Base-by-base conservation (phyloP, 306 rosid genomes). In the Cicer chorassanicum region DNA sequence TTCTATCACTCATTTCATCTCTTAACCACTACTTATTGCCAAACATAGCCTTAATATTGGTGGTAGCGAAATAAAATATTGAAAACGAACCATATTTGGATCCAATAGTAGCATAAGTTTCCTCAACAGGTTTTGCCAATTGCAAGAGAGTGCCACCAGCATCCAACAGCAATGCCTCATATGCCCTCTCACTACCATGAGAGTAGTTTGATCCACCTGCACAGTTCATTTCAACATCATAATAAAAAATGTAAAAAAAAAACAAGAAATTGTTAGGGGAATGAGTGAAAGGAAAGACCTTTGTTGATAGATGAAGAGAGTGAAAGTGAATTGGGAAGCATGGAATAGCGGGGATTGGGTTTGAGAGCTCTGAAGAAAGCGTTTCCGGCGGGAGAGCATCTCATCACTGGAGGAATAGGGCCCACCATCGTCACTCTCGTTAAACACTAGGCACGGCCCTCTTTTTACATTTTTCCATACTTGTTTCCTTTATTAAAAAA, bases 61-160 rank as follows among this genome's bases (percentile, higher is more conserved):
- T 29, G 4, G 36, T 29, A 29, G 36, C 36, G 36, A 29, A 29
- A 29, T 29, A 29, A 29, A 29, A 29, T 29, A 3, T 29, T 29
- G 36, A 29, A 3, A 29, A 63, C 78, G 39, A 63, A 89, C 96
- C 97, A 70, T 88, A 87, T 84, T 90, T 85, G 84, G 82, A 24
- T 41, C 95, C 99, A 18, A 94, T 90, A 69, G 89, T 21, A 0
- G 96, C 91, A 74, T 94, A 90, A 55, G 87, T 89, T 15, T 88
- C 86, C 75, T 84, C 93, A 21, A 92, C 97, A 0, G 97, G 99
- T 56, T 84, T 86, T 4, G 86, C 67, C 86, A 94, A 80, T 82
- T 92, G 99, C 83, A 94, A 69, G 53, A 94, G 96, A 13, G 99
- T 94, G 49, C 99, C 98, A 67, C 99, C 97, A 61, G 99, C 97